These are phyloP conservation scores for Plasmopara halstedii DNA, from an alignment of 352 stramenopile genomes.

Conservation along the genomic window DNA sequence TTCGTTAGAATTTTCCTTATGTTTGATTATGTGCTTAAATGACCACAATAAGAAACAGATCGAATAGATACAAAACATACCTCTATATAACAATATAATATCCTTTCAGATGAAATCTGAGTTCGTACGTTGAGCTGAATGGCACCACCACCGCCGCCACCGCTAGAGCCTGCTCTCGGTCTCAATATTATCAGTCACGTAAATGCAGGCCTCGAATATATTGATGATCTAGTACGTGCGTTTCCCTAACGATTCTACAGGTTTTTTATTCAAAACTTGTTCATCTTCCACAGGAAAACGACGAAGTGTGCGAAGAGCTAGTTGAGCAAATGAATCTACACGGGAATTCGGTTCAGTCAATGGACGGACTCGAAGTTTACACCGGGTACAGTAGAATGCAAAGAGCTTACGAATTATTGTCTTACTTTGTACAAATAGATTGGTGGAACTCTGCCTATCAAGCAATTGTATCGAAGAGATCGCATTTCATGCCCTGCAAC, in stretches of 20 bases:
- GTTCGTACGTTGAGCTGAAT: constrained; percentile 4
- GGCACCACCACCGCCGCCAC: constrained; percentile 5
- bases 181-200: constrained; percentile 26
- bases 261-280: background rate
- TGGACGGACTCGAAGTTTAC: constrained; percentile 66
- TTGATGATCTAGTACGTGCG: constrained; percentile 33
- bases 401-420: constrained; percentile 1
- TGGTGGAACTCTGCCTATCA: constrained; percentile 73
- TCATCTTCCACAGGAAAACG: constrained; percentile 10
- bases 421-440: constrained; percentile 10
- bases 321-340: constrained; percentile 76
- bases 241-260: background rate
- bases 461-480: constrained; percentile 75
- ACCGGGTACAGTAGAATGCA: constrained; percentile 16
- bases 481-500: constrained; percentile 53
- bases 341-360: constrained; percentile 51
- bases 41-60: background rate
- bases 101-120: constrained; percentile 9
- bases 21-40: too few species aligned
- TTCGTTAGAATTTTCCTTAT: too few species aligned
- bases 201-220: constrained; percentile 27
- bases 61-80: background rate
- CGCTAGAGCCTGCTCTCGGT: background rate
- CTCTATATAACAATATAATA: background rate
- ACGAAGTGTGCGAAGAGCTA: constrained; percentile 31